phyloP scores from a whole-genome alignment of 441 rosid genomes.

The Biscutella laevigata region DNA sequence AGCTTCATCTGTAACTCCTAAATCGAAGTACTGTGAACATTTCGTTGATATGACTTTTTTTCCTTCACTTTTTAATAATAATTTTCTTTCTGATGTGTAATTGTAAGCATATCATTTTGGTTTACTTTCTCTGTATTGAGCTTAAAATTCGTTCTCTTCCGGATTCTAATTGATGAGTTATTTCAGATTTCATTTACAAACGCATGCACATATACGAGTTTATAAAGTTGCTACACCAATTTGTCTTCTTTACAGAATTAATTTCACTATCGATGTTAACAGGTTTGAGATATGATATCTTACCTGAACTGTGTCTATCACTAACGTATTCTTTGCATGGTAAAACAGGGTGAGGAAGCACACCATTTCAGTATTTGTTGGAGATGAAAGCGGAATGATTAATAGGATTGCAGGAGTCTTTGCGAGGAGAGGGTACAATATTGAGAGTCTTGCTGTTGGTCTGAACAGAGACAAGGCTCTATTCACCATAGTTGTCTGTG shows the following conservation, averaged over 20 bases:
- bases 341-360: slow-evolving; percentile 45
- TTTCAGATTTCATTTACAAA: not conserved
- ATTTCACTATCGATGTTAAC: not conserved
- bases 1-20: slow-evolving; percentile 22
- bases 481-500: slow-evolving; percentile 59
- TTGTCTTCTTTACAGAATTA: not conserved
- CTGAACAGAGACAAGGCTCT: slow-evolving; percentile 56
- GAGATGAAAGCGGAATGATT: slow-evolving; percentile 70
- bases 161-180: not conserved
- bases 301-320: not conserved
- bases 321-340: not conserved
- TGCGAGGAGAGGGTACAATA: slow-evolving; percentile 65
- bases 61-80: not conserved
- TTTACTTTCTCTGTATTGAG: no score
- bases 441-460: slow-evolving; percentile 66
- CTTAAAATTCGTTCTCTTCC: no score
- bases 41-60: not conserved
- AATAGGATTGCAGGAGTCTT: slow-evolving; percentile 69
- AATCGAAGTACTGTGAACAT: slow-evolving; percentile 25
- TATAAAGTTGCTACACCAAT: no score
- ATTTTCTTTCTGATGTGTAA: not conserved
- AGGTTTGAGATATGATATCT: no score
- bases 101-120: not conserved
- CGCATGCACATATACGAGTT: no score
- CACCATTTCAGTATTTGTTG: slow-evolving; percentile 65